Evolutionary conservation across 257 asterid genomes (phyloP), one percentile per base, ranked within the genome.

Genomic region (Solanum habrochaites): DNA sequence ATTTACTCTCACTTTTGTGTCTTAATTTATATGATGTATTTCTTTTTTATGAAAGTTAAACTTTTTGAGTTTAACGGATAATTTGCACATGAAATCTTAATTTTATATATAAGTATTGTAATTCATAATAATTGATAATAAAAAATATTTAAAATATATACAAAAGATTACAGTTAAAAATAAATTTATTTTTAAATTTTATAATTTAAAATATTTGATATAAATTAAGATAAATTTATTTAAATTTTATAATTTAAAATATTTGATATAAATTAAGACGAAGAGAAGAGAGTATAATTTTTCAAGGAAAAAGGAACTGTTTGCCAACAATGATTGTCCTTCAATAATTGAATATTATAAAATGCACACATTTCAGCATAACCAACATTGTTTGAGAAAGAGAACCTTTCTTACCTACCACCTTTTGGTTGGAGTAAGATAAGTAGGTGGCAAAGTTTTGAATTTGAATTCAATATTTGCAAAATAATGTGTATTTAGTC

Each of bases 81-180:
- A 16, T 52, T 52, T 52, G 2, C 10, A 2, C 9, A 16, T 2
- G 23, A 52, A 16, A 52, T 52, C 0, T 52, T 52, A 1, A 1
- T 0, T 49, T 8, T 49, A 15, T 5, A 52, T 3, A 21, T 6
- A 52, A 15, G 0, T 6, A 7, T 0, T 52, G 2, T 6, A 7
- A 52, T 10, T 52, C 2, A 16, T 2, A 52, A 16, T 16, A 52
- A 52, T 52, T 52, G 4, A 52, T 1, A 52, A 16, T 52, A 0
- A 3, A 52, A 52, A 14, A 16, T 16, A 16, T 16, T 7, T 6
- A 52, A 6, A 52, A 49, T 1, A 16, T 52, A 52, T 2, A 52
- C 6, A 0, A 52, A 52, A 52, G 6, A 6, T 52, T 6, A 52
- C 0, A 2, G 0, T 16, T 0, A 52, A 52, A 52, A 16, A 1